phyloP scores from a whole-genome alignment of 345 rosid species.

The Aquilaria malaccensis region DNA sequence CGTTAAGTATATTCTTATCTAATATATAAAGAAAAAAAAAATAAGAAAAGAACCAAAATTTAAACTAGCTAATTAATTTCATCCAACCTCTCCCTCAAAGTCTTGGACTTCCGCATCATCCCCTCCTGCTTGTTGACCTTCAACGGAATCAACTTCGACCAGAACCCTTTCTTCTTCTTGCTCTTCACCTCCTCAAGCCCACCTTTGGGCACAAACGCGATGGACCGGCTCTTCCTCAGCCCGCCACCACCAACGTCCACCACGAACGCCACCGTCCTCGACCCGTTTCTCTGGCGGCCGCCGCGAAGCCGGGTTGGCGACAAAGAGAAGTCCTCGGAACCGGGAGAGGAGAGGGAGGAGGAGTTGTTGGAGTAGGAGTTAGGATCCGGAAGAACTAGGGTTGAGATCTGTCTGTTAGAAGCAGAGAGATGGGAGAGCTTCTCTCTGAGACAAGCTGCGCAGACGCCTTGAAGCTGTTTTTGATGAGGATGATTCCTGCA shows the following conservation, averaged over 20 bases:
- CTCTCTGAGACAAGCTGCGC: constrained; percentile 37
- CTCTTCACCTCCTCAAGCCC: constrained; percentile 13
- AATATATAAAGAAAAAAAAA: no score
- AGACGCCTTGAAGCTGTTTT: constrained; percentile 30
- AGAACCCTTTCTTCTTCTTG: constrained; percentile 52
- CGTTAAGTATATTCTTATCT: no score
- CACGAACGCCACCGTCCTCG: constrained; percentile 37
- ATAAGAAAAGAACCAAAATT: no score
- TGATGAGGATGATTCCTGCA: constrained; percentile 31
- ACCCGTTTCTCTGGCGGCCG: constrained; percentile 31
- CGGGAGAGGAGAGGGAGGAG: background rate
- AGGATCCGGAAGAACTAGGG: background rate
- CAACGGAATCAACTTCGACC: constrained; percentile 55
- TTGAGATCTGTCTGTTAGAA: constrained; percentile 2
- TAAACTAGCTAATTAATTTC: background rate
- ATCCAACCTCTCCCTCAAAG: constrained; percentile 7
- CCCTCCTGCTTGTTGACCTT: constrained; percentile 36
- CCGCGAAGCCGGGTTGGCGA: constrained; percentile 23
- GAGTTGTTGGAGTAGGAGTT: constrained; percentile 7
- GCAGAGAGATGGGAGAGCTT: constrained; percentile 17
- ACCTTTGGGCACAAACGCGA: constrained; percentile 38
- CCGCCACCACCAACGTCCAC: constrained; percentile 25
- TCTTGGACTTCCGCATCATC: constrained; percentile 11
- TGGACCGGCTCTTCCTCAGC: constrained; percentile 76
- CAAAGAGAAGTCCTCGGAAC: constrained; percentile 10